Percentiles rank a stretch among this genome's conserved stretches.
phyloP scores from a whole-genome alignment of 768 basidiomycete species.

The Pleurotus ostreatus region DNA sequence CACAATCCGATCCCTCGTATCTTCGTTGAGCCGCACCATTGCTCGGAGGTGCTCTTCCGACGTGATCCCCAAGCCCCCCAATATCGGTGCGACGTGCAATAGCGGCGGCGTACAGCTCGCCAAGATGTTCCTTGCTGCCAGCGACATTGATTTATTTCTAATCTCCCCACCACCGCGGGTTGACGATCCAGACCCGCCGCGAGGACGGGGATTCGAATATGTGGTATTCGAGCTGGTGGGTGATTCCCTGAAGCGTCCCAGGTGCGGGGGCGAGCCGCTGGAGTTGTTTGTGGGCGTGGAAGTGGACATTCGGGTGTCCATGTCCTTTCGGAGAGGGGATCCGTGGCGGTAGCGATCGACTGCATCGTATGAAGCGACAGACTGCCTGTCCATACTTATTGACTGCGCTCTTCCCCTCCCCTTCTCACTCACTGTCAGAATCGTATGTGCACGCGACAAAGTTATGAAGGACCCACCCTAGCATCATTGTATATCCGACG shows the following conservation, averaged over 20 bases:
- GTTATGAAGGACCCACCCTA: background rate
- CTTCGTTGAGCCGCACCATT: slow-evolving; percentile 55
- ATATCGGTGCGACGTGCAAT: slow-evolving; percentile 53
- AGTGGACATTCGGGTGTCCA: background rate
- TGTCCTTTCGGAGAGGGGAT: background rate
- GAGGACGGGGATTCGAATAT: background rate
- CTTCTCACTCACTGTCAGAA: background rate
- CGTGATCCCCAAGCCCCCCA: slow-evolving; percentile 56
- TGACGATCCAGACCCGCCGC: background rate
- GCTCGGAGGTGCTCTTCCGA: slow-evolving; percentile 61
- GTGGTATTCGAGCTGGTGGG: slow-evolving; percentile 1
- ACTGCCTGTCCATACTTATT: background rate
- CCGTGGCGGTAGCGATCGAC: background rate
- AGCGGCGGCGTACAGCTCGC: slow-evolving; percentile 63
- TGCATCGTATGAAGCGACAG: background rate
- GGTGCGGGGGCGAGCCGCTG: background rate
- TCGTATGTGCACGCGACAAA: background rate
- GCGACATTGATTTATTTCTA: background rate
- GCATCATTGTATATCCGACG: background rate
- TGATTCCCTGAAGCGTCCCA: background rate
- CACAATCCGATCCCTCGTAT: slow-evolving; percentile 65
- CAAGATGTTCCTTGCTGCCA: slow-evolving; percentile 32
- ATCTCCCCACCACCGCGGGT: background rate
- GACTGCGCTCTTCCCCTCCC: background rate
- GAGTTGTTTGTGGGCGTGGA: background rate